phyloP scores from a whole-genome alignment of 2,329 filamentous ascomycete genomes.

The Scopulariopsis brevicaulis region DNA sequence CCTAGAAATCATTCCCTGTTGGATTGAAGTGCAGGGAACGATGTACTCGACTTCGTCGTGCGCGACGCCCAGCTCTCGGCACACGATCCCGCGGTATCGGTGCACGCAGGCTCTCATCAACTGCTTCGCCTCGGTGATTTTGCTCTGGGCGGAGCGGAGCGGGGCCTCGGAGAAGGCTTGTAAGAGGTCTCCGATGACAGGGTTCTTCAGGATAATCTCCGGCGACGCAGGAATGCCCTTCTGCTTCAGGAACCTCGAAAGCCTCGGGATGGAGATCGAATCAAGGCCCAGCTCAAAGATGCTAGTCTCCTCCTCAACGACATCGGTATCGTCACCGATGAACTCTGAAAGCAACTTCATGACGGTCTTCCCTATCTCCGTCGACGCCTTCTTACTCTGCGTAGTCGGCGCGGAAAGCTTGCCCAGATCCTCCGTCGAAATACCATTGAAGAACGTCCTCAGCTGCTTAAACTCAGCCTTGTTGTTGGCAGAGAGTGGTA shows the following conservation, averaged over 20 bases:
- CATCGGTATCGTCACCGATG: constrained; percentile 26
- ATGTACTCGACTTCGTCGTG: constrained; percentile 55
- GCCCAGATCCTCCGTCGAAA: constrained; percentile 46
- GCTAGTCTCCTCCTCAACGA: constrained; percentile 45
- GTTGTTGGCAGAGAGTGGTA: constrained; percentile 81
- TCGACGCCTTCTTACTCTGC: constrained; percentile 16
- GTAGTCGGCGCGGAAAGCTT: not conserved
- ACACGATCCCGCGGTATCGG: constrained; percentile 40
- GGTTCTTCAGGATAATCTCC: constrained; percentile 55
- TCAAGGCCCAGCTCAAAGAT: constrained; percentile 83
- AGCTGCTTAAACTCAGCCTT: constrained; percentile 71
- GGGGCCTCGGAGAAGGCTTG: constrained; percentile 17
- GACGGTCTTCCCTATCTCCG: constrained; percentile 33
- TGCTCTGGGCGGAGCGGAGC: not conserved
- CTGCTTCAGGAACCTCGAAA: constrained; percentile 53
- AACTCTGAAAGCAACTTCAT: constrained; percentile 42
- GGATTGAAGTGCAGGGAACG: constrained; percentile 72
- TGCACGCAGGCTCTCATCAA: constrained; percentile 53
- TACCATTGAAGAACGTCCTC: constrained; percentile 49
- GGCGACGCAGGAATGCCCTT: constrained; percentile 54
- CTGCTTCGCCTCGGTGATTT: constrained; percentile 28
- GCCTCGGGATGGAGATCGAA: constrained; percentile 69
- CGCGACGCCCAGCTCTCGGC: constrained; percentile 37
- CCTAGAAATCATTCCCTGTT: constrained; percentile 74
- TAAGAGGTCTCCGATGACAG: constrained; percentile 35